Evolutionary conservation across 179 eudicot species (phyloP), one percentile per base, ranked within the genome.

Genomic region (Sideroxylon spinosum): DNA sequence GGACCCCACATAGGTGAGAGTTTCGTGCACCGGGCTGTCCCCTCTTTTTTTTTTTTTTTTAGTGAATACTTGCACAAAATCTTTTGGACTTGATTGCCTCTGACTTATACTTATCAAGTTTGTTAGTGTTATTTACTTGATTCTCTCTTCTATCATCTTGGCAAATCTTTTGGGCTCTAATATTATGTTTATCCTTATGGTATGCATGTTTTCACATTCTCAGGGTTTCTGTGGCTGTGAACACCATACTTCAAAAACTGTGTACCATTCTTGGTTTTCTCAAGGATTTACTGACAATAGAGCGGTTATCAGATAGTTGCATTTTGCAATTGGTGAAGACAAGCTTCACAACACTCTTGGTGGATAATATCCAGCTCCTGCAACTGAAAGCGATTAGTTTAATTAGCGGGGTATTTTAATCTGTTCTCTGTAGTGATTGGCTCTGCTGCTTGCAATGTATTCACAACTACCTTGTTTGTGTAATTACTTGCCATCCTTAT

Each of bases 231-330:
- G 85, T 91, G 78, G 86, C 94, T 66, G 97, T 89, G 86, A 85
- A 86, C 84, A 76, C 76, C 14, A 87, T 90, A 76, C 88, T 91
- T 81, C 97, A 92, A 86, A 96, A 96, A 86, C 90, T 96, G 78
- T 94, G 98, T 84, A 90, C 90, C 61, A 86, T 96, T 74, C 93
- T 93, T 81, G 89, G 90, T 67, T 81, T 91, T 68, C 81, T 96
- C 68, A 90, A 91, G 90, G 94, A 96, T 77, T 84, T 96, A 75
- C 82, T 94, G 89, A 75, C 86, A 61, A 81, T 96, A 73, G 99
- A 94, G 82, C 92, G 92, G 65, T 89, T 96, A 73, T 85, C 99
- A 78, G 99, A 96, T 82, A 96, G 99, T 87, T 96, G 98, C 85
- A 92, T 96, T 85, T 77, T 96, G 78, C 99, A 96, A 83, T 88